Conservation (phyloP, 129 eudicot genomes). For the Flaveria robusta region DNA sequence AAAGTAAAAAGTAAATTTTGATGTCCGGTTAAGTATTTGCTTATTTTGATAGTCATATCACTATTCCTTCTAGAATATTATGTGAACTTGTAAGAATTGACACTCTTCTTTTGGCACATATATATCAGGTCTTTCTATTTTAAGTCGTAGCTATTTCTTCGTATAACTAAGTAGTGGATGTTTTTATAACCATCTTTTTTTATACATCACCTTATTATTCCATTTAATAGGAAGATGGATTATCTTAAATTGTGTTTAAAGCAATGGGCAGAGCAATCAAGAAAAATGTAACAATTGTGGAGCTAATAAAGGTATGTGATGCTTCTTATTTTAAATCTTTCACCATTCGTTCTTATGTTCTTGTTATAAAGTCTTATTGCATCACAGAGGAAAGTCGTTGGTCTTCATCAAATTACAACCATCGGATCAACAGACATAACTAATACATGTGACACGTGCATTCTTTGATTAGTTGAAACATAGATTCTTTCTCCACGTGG, state of each 20-base stretch:
- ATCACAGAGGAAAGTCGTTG: conserved; percentile 78
- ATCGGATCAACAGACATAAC: conserved; percentile 82
- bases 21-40: too few relatives aligned
- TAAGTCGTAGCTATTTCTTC: background rate
- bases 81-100: too few relatives aligned
- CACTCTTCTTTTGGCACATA: background rate
- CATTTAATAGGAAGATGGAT: conserved; percentile 67
- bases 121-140: background rate
- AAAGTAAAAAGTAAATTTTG: too few relatives aligned
- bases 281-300: conserved; percentile 88
- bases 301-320: conserved; percentile 71
- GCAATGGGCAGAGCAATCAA: conserved; percentile 99
- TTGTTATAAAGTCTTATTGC: background rate
- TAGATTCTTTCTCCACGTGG: too few relatives aligned
- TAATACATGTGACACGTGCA: too few relatives aligned
- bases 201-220: background rate
- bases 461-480: too few relatives aligned
- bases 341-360: background rate
- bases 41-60: too few relatives aligned
- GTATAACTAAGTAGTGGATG: background rate
- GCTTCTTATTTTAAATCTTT: background rate
- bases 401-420: conserved; percentile 86
- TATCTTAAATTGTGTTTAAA: conserved; percentile 78
- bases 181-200: background rate
- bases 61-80: too few relatives aligned